Conservation (phyloP, 257 asterid species). For the Rauvolfia tetraphylla region DNA sequence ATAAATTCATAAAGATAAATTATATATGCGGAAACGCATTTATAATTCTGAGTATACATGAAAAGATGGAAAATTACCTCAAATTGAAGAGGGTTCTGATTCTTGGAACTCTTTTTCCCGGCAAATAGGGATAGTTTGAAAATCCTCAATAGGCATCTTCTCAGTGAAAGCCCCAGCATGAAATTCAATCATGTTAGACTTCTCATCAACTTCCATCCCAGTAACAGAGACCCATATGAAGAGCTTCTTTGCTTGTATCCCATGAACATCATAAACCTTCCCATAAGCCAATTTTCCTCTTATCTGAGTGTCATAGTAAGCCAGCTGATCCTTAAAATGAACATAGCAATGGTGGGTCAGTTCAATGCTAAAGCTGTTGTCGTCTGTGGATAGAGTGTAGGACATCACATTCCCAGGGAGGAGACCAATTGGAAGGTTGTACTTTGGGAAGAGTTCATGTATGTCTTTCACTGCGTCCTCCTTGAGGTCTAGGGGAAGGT, state of each 20-base stretch:
- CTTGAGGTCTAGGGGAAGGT: conserved; percentile 28
- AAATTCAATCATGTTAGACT: conserved; percentile 41
- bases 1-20: no score
- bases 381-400: conserved; percentile 19
- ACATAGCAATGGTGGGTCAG: conserved; percentile 54
- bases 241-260: conserved; percentile 62
- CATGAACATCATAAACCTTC: conserved; percentile 53
- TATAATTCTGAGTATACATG: neutral
- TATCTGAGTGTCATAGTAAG: conserved; percentile 44
- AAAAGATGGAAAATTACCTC: conserved; percentile 34
- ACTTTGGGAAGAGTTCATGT: conserved; percentile 33
- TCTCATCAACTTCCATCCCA: conserved; percentile 53
- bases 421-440: conserved; percentile 30
- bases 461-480: conserved; percentile 22
- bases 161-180: conserved; percentile 55
- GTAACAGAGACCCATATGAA: conserved; percentile 62
- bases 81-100: conserved; percentile 25
- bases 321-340: conserved; percentile 48
- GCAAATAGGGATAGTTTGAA: conserved; percentile 45
- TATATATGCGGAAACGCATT: neutral
- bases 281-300: conserved; percentile 59
- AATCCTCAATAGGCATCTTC: conserved; percentile 50
- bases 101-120: conserved; percentile 31
- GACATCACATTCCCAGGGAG: conserved; percentile 25
- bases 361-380: conserved; percentile 24